Conservation (phyloP, 2,329 filamentous ascomycete genomes). For the Hymenoscyphus fructigenus region DNA sequence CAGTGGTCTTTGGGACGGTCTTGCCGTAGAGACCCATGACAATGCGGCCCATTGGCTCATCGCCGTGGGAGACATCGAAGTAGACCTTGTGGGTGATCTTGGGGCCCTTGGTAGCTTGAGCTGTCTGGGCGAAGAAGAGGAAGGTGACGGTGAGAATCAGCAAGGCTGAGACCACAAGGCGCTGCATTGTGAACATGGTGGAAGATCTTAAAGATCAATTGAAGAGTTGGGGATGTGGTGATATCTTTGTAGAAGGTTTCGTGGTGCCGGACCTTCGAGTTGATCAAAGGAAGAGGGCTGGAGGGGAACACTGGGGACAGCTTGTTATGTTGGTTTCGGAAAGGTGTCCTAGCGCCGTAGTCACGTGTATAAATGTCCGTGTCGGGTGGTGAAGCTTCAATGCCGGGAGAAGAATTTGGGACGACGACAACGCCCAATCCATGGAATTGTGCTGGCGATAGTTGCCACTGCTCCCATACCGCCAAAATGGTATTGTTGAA, state of each 20-base stretch:
- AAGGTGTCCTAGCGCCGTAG: conserved; percentile 29
- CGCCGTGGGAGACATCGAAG: conserved; percentile 80
- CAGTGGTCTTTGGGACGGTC: conserved; percentile 73
- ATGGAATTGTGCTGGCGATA: conserved; percentile 7
- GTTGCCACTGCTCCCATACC: conserved; percentile 5
- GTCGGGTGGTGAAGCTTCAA: background rate
- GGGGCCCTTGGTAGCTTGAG: conserved; percentile 77
- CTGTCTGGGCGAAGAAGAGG: conserved; percentile 72
- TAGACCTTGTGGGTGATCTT: conserved; percentile 96
- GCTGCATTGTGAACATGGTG: conserved; percentile 74
- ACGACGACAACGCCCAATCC: background rate
- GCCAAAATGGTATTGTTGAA: conserved; percentile 30
- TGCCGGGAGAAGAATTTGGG: background rate
- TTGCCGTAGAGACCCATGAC: conserved; percentile 85
- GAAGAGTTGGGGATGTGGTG: conserved; percentile 16
- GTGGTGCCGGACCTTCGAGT: conserved; percentile 16
- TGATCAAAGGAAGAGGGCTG: conserved; percentile 8
- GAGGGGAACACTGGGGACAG: background rate
- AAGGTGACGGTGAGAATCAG: conserved; percentile 75
- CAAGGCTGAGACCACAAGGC: conserved; percentile 68
- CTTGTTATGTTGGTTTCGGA: conserved; percentile 25
- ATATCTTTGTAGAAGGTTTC: conserved; percentile 15
- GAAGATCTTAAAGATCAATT: conserved; percentile 25
- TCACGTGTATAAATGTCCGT: conserved; percentile 22
- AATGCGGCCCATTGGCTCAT: conserved; percentile 70